Base-by-base conservation (phyloP, 805 yeast species). In the Ogataea trehaloabstinens region DNA sequence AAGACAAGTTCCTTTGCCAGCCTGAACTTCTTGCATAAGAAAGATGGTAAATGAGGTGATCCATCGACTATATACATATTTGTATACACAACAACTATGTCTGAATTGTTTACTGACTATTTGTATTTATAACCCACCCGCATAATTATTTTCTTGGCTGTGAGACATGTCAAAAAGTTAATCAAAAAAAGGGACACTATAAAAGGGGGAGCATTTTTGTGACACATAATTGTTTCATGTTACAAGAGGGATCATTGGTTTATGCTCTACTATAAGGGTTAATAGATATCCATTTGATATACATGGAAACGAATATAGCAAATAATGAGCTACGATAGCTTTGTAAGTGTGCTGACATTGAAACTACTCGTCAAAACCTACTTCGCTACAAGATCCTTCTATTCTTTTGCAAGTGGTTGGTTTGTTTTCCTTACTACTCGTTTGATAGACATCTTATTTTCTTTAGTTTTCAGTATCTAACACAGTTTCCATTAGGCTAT, bases 1-100 rank as follows among this genome's bases (percentile, higher is more conserved):
- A 55, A 52, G 24, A 47, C 49, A n/a, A 48, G 51, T n/a, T 53
- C 58, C 11, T 45, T 55, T 31, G 51, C 51, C 7, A 55, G 41
- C 22, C 40, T 55, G 15, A 46, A 37, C 24, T 51, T 55, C 27
- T 24, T 55, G 19, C 60, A 55, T 25, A 46, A 48, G 31, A 48
- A 43, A 8, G 25, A 22, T 22, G 25, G 25, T 22, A 22, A 22
- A 22, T 22, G 25, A 22, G 12, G n/a, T n/a, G n/a, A n/a, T n/a
- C n/a, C n/a, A n/a, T n/a, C n/a, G n/a, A n/a, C n/a, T n/a, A n/a
- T n/a, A n/a, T n/a, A n/a, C n/a, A n/a, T n/a, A n/a, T n/a, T n/a
- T n/a, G n/a, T n/a, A n/a, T n/a, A n/a, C n/a, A n/a, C n/a, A n/a
- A n/a, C n/a, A n/a, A n/a, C n/a, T n/a, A n/a, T n/a, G n/a, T n/a